Percentiles rank a stretch among this genome's conserved stretches.
phyloP scores from a whole-genome alignment of 2,329 filamentous ascomycete genomes.

The Tolypocladium endophyticum region DNA sequence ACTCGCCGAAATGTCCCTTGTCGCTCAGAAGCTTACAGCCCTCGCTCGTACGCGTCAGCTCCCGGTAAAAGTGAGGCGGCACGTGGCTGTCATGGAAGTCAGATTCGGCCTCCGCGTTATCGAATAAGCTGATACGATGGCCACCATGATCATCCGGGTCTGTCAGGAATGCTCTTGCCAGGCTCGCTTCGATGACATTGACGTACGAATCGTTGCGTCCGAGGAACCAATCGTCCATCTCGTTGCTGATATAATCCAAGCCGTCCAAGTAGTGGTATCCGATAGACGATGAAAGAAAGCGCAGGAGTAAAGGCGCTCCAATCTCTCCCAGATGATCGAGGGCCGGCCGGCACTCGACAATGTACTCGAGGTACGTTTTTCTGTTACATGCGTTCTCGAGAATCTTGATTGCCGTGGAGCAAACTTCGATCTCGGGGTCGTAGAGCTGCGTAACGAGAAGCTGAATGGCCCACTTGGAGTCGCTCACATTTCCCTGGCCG shows the following conservation, averaged over 20 bases:
- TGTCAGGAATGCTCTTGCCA: slow-evolving; percentile 74
- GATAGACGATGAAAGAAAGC: slow-evolving; percentile 91
- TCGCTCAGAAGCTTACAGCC: slow-evolving; percentile 82
- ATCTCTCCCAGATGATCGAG: slow-evolving; percentile 95
- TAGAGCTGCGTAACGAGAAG: slow-evolving; percentile 97
- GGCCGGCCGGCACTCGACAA: slow-evolving; percentile 90
- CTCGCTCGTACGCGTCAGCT: slow-evolving; percentile 84
- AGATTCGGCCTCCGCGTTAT: slow-evolving; percentile 43
- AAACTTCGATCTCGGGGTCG: slow-evolving; percentile 93
- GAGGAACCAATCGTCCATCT: slow-evolving; percentile 99
- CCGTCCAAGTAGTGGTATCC: slow-evolving; percentile 97
- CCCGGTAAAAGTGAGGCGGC: slow-evolving; percentile 96
- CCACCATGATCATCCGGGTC: slow-evolving; percentile 44
- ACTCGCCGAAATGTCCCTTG: slow-evolving; percentile 95
- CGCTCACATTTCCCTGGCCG: slow-evolving; percentile 34
- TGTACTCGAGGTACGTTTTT: slow-evolving; percentile 82
- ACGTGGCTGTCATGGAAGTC: slow-evolving; percentile 57
- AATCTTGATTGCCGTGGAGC: slow-evolving; percentile 92
- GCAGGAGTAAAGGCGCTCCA: slow-evolving; percentile 79
- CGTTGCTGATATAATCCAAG: slow-evolving; percentile 95
- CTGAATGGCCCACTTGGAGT: slow-evolving; percentile 92
- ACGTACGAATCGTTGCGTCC: slow-evolving; percentile 97
- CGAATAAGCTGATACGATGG: slow-evolving; percentile 48
- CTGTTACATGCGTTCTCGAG: slow-evolving; percentile 95
- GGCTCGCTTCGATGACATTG: slow-evolving; percentile 84